These are phyloP conservation scores for Vigna reflexopilosa DNA, from an alignment of 306 rosid species.

Conservation along the genomic window DNA sequence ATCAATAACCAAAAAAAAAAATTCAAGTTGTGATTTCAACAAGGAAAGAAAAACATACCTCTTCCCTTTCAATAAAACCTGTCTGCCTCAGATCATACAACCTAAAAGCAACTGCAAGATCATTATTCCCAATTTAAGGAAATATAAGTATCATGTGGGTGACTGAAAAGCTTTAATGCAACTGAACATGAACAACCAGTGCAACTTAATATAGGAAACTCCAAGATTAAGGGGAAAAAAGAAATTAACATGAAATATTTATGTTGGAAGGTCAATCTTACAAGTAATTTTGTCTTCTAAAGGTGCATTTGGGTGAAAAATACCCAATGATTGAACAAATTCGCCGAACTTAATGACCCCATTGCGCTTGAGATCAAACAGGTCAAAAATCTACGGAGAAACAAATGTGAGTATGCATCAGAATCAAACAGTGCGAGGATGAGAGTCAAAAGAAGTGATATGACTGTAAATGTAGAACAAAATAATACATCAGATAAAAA, in stretches of 20 bases:
- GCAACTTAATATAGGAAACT: constrained; percentile 21
- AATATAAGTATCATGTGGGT: constrained; percentile 11
- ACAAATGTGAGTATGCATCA: constrained; percentile 18
- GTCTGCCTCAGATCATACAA: constrained; percentile 84
- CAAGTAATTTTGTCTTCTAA: constrained; percentile 76
- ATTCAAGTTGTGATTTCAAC: not conserved
- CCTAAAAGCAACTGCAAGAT: constrained; percentile 85
- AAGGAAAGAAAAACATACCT: constrained; percentile 56
- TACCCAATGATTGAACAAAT: constrained; percentile 80
- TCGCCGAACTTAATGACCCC: constrained; percentile 91
- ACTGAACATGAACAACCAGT: not conserved
- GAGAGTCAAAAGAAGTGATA: constrained; percentile 17
- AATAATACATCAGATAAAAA: not conserved
- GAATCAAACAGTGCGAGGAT: constrained; percentile 8
- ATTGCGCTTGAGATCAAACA: constrained; percentile 79
- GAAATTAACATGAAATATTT: not conserved
- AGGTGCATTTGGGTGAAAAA: constrained; percentile 81
- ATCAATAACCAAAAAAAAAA: not conserved
- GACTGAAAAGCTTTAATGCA: constrained; percentile 16
- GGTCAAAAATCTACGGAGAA: constrained; percentile 67
- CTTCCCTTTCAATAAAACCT: constrained; percentile 81
- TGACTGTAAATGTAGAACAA: constrained; percentile 10
- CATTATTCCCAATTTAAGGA: constrained; percentile 39
- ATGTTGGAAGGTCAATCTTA: constrained; percentile 45
- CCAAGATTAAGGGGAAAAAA: not conserved